A percentile compares a stretch with the other conserved stretches of the same genome.
These are phyloP conservation scores for Notholithocarpus densiflorus DNA, from an alignment of 306 rosid species.

Conservation along the genomic window DNA sequence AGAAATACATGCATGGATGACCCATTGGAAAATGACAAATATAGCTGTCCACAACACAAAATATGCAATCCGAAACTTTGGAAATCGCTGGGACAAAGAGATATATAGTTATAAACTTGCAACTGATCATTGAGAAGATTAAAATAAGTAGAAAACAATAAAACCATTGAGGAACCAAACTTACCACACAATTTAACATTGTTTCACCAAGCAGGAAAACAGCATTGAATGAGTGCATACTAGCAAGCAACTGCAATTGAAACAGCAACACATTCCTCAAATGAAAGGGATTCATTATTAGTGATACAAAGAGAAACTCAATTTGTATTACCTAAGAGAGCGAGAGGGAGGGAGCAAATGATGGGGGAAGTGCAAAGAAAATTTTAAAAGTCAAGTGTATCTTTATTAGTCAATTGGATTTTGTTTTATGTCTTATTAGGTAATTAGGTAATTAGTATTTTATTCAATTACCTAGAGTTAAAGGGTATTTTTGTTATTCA, in stretches of 20 bases:
- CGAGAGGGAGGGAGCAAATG: no score
- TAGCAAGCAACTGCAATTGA: conserved; percentile 55
- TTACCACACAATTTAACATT: conserved; percentile 72
- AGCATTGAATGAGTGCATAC: conserved; percentile 83
- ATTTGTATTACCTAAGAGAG: neutral
- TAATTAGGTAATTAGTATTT: no score
- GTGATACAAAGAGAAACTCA: neutral
- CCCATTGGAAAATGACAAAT: conserved; percentile 79
- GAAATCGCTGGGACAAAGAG: conserved; percentile 67
- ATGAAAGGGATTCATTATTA: neutral
- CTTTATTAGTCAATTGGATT: no score
- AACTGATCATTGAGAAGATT: neutral
- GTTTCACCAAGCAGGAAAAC: conserved; percentile 78
- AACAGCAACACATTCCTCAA: conserved; percentile 26
- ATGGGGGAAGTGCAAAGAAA: no score
- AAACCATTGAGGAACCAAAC: conserved; percentile 14
- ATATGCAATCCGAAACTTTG: conserved; percentile 77
- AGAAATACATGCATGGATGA: conserved; percentile 57
- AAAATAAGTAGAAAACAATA: neutral
- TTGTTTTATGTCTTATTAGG: no score
- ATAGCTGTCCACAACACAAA: conserved; percentile 72
- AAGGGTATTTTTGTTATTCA: no score
- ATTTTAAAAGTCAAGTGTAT: no score
- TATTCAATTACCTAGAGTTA: no score
- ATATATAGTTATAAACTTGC: conserved; percentile 14